phyloP scores from a whole-genome alignment of 371 early-diverging fungal species.

The Pancytospora philotis region DNA sequence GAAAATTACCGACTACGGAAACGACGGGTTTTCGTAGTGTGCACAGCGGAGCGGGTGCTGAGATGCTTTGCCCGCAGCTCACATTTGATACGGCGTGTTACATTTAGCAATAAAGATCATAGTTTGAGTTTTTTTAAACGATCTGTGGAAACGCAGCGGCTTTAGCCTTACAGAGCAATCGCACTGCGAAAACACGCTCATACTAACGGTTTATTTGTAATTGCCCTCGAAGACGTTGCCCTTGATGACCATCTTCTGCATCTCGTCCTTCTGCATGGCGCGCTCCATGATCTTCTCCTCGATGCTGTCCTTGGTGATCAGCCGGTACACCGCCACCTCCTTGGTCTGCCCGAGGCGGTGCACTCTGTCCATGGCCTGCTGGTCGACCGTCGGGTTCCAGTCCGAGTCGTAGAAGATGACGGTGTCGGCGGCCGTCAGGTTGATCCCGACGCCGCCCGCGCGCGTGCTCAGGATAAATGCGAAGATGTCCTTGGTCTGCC shows the following conservation, averaged over 20 bases:
- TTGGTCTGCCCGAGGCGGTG: conserved; percentile 60
- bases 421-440: conserved; percentile 60
- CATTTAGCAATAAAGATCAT: too few species aligned
- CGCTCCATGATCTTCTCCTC: conserved; percentile 69
- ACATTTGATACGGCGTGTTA: too few species aligned
- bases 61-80: too few species aligned
- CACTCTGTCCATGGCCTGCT: conserved; percentile 60
- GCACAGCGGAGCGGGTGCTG: too few species aligned
- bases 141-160: too few species aligned
- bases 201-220: too few species aligned
- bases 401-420: conserved; percentile 61
- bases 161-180: too few species aligned
- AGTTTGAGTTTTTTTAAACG: too few species aligned
- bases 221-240: conserved; percentile 62
- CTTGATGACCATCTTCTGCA: conserved; percentile 85
- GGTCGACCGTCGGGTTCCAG: conserved; percentile 61
- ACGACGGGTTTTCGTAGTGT: conserved; percentile 7
- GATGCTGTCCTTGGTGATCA: conserved; percentile 56
- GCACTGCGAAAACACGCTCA: too few species aligned
- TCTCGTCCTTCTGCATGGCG: conserved; percentile 82
- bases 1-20: conserved; percentile 20
- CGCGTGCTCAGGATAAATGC: conserved; percentile 85
- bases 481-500: conserved; percentile 62
- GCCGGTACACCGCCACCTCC: conserved; percentile 59
- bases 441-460: conserved; percentile 60